Base-by-base conservation (phyloP, 495 filamentous ascomycete genomes). In the Lasiosphaeria hispida region DNA sequence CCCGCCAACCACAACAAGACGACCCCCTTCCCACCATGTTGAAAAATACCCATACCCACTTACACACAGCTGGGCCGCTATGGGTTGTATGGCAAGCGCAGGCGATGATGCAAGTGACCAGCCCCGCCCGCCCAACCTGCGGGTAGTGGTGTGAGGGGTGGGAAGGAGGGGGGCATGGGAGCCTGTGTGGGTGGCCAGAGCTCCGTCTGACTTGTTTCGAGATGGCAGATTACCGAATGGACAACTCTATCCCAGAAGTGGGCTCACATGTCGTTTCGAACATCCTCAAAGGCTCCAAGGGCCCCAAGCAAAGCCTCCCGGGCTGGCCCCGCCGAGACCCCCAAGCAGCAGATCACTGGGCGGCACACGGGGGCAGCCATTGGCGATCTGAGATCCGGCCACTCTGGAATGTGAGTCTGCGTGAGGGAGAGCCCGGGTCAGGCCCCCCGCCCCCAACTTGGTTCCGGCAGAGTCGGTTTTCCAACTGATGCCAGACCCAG, bases 201-300 rank as follows among this genome's bases (percentile, higher is more conserved):
- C 15, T 13, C 11, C 44, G 56, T 58, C 34, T 51, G 44, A 37
- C 55, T 57, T 58, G 59, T 62, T 58, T 62, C 53, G 53, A 62
- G 41, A 48, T 52, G 59, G 40, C 53, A 57, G 59, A 61, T 57
- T 52, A 47, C 48, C 58, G 58, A 60, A 43, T 60, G 37, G 56
- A 45, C 48, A 10, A 23, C 39, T 51, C 23, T 55, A 55, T 36
- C 58, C 51, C 15, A 41, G 38, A n/a, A 36, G 38, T 15, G 10
- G 52, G 44, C 55, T 50, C 44, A 44, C 44, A 40, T 57, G 42
- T 39, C 18, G 48, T 55, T 57, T 53, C 54, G 36, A 57, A 43
- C 42, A 35, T 54, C 51, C 37, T 15, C 7, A 17, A 11, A 52
- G 48, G 48, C 7, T 18, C 8, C 4, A 17, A 19, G 23, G 23